Evolutionary conservation across 768 basidiomycete genomes (phyloP).

Genomic region (Chiua virens): DNA sequence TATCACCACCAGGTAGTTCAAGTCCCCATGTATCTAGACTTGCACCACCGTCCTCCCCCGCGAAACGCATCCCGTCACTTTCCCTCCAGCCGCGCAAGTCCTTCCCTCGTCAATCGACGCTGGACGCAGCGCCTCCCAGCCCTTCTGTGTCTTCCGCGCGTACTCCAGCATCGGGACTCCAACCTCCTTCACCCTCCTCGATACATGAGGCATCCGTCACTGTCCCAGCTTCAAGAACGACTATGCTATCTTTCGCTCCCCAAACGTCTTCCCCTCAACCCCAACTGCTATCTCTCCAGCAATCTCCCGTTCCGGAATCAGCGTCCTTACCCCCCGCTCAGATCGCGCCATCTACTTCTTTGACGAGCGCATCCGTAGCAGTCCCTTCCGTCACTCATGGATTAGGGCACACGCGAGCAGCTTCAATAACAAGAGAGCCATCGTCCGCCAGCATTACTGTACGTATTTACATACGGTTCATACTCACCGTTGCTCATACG

Average conservation of each 20-base stretch:
- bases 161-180: conserved; percentile 25
- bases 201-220: conserved; percentile 18
- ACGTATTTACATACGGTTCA: background rate
- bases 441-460: conserved; percentile 27
- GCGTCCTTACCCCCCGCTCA: conserved; percentile 13
- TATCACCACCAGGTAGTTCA: conserved; percentile 30
- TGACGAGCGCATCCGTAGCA: conserved; percentile 6
- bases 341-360: conserved; percentile 16
- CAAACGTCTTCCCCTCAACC: conserved; percentile 33
- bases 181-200: conserved; percentile 13
- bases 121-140: conserved; percentile 32
- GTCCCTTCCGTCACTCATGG: conserved; percentile 5
- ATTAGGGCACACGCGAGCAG: conserved; percentile 9
- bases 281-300: conserved; percentile 21
- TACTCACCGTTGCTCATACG: conserved; percentile 9
- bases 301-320: conserved; percentile 14
- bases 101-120: conserved; percentile 44
- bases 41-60: conserved; percentile 50
- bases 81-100: conserved; percentile 52
- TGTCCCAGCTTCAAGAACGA: conserved; percentile 32
- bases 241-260: conserved; percentile 38
- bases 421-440: conserved; percentile 26
- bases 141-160: conserved; percentile 24
- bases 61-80: conserved; percentile 51
- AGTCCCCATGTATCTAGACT: conserved; percentile 29